phyloP scores from a whole-genome alignment of 2,329 filamentous ascomycete genomes.

The Botrytis fabae region DNA sequence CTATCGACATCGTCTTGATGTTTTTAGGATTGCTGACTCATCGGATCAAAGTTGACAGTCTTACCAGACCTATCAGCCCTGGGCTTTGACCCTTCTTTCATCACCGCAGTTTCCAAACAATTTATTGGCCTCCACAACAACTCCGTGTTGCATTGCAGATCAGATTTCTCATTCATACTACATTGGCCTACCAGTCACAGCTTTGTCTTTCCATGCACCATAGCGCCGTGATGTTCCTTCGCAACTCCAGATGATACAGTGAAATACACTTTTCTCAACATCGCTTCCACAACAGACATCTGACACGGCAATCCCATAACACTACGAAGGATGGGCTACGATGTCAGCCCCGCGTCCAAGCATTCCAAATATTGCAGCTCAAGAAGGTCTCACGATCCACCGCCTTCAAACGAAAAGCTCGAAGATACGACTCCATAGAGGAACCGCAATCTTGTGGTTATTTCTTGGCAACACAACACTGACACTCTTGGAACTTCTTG shows the following conservation, averaged over 20 bases:
- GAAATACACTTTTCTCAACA: background rate
- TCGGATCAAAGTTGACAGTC: background rate
- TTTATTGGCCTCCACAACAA: background rate
- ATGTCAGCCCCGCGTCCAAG: background rate
- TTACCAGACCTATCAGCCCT: background rate
- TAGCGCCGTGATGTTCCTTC: background rate
- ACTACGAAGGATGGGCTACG: background rate
- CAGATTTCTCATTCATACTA: background rate
- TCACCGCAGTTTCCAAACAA: background rate
- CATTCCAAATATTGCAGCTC: background rate
- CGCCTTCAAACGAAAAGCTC: conserved; percentile 13
- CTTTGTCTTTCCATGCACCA: conserved; percentile 1
- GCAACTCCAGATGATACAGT: background rate
- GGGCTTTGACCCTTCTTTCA: background rate
- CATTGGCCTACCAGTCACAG: background rate
- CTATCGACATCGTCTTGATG: background rate
- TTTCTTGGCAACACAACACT: conserved; percentile 15
- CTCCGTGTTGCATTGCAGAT: background rate
- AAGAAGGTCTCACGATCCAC: background rate
- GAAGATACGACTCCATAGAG: background rate
- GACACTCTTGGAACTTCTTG: conserved; percentile 13
- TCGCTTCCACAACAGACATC: background rate
- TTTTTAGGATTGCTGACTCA: background rate
- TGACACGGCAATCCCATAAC: background rate
- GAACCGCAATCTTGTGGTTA: background rate